Conservation (phyloP, 2,329 filamentous ascomycete species). For the Diaporthe ampelina region DNA sequence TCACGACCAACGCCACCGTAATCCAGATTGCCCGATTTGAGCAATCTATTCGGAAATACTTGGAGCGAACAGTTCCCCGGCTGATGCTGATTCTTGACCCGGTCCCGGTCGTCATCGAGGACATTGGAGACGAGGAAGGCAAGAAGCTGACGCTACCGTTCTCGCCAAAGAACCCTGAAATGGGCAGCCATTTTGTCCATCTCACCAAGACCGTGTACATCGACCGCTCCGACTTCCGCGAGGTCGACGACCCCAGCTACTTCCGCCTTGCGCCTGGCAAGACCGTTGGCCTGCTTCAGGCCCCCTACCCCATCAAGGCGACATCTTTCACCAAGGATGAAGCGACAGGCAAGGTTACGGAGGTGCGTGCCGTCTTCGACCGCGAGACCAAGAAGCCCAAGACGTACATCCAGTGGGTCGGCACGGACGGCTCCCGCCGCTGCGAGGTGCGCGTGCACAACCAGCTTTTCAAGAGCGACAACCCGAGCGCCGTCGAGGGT, state of each 20-base stretch:
- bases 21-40: slow-evolving; percentile 90
- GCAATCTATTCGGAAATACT: slow-evolving; percentile 84
- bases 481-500: slow-evolving; percentile 81
- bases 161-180: slow-evolving; percentile 50
- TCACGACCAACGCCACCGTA: slow-evolving; percentile 84
- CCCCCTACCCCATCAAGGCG: slow-evolving; percentile 74
- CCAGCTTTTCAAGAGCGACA: slow-evolving; percentile 73
- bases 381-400: slow-evolving; percentile 49
- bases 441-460: slow-evolving; percentile 42
- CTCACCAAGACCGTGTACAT: slow-evolving; percentile 78
- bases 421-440: slow-evolving; percentile 40
- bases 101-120: slow-evolving; percentile 84
- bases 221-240: slow-evolving; percentile 78
- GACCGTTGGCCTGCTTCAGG: slow-evolving; percentile 76
- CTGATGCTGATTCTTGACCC: slow-evolving; percentile 93
- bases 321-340: slow-evolving; percentile 74
- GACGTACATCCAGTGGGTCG: slow-evolving; percentile 76
- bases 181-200: slow-evolving; percentile 53
- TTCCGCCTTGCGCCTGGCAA: slow-evolving; percentile 80
- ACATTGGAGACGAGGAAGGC: slow-evolving; percentile 76
- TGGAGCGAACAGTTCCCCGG: slow-evolving; percentile 89
- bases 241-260: slow-evolving; percentile 75
- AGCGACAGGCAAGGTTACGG: slow-evolving; percentile 57
- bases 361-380: slow-evolving; percentile 45
- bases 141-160: slow-evolving; percentile 79